These are phyloP conservation scores for Eremothecium sinecaudum DNA, from an alignment of 1,139 yeast species.

Conservation along the genomic window DNA sequence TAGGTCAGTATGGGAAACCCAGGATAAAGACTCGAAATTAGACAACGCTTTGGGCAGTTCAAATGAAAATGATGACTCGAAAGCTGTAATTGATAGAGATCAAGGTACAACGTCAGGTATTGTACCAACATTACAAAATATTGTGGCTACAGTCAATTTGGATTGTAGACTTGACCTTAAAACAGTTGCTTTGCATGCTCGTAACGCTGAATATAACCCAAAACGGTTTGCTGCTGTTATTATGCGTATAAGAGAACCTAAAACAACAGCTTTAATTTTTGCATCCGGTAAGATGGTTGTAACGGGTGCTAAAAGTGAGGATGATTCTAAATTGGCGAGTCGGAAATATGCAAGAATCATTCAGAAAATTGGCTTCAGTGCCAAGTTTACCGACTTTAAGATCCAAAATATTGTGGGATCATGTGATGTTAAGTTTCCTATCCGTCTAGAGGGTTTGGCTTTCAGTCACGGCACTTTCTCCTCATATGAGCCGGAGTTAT, in stretches of 20 bases:
- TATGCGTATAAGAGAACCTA: slow-evolving; percentile 98
- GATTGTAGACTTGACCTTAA: slow-evolving; percentile 93
- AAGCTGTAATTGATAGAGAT: slow-evolving; percentile 5
- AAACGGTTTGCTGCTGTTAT: slow-evolving; percentile 98
- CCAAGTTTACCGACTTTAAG: slow-evolving; percentile 90
- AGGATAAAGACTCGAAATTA: slow-evolving; percentile 14
- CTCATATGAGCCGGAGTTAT: slow-evolving; percentile 94
- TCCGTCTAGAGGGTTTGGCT: slow-evolving; percentile 93
- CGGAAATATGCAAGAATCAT: slow-evolving; percentile 96
- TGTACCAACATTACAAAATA: slow-evolving; percentile 92
- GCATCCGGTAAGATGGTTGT: slow-evolving; percentile 99
- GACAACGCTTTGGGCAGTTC: slow-evolving; percentile 5
- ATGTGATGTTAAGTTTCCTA: slow-evolving; percentile 95
- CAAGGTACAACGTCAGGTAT: slow-evolving; percentile 68
- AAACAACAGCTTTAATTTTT: slow-evolving; percentile 93
- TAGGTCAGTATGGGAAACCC: slow-evolving; percentile 32
- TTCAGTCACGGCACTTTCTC: slow-evolving; percentile 98
- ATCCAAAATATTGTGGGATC: slow-evolving; percentile 98
- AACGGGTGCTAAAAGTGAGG: slow-evolving; percentile 98
- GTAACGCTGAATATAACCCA: slow-evolving; percentile 98
- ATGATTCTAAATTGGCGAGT: slow-evolving; percentile 92
- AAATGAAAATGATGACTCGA: slow-evolving; percentile 9
- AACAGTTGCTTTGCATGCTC: slow-evolving; percentile 95
- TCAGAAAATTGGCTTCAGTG: slow-evolving; percentile 95
- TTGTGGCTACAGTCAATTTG: slow-evolving; percentile 94